Evolutionary conservation across 73 alveolate genomes (phyloP).

Genomic region (Stentor roeselii): DNA sequence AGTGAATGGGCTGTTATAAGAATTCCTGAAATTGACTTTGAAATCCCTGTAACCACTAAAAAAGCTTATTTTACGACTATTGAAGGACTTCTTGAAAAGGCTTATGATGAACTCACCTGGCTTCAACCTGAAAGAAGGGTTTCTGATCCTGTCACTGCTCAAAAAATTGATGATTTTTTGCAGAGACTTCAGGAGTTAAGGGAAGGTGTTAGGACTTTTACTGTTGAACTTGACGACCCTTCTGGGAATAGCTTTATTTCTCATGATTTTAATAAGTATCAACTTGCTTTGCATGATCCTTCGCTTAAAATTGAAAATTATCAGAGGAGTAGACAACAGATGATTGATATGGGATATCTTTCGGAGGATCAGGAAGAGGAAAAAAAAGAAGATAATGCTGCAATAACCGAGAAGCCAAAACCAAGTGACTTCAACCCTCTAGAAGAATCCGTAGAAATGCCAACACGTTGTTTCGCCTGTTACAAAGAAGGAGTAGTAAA

Average conservation of each 20-base stretch:
- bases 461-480: constrained; percentile 16
- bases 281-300: background rate
- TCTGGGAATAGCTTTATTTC: constrained; percentile 81
- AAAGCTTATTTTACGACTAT: constrained; percentile 92
- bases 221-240: constrained; percentile 86
- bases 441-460: constrained; percentile 18
- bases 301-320: background rate
- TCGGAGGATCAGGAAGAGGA: background rate
- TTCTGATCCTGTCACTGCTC: constrained; percentile 70
- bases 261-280: background rate
- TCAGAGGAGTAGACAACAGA: background rate
- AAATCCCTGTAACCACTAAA: constrained; percentile 77
- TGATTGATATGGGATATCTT: background rate
- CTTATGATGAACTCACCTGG: constrained; percentile 10
- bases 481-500: background rate
- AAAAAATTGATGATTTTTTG: constrained; percentile 53
- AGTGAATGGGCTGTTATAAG: constrained; percentile 79
- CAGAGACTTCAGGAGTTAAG: constrained; percentile 57
- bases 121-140: constrained; percentile 48
- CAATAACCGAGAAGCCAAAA: background rate
- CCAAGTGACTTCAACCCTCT: background rate
- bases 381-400: background rate
- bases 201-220: constrained; percentile 68
- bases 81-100: constrained; percentile 88
- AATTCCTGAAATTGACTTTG: constrained; percentile 95